These are phyloP conservation scores for Dunaliella primolecta DNA, from an alignment of 139 green algal genomes.

Conservation along the genomic window DNA sequence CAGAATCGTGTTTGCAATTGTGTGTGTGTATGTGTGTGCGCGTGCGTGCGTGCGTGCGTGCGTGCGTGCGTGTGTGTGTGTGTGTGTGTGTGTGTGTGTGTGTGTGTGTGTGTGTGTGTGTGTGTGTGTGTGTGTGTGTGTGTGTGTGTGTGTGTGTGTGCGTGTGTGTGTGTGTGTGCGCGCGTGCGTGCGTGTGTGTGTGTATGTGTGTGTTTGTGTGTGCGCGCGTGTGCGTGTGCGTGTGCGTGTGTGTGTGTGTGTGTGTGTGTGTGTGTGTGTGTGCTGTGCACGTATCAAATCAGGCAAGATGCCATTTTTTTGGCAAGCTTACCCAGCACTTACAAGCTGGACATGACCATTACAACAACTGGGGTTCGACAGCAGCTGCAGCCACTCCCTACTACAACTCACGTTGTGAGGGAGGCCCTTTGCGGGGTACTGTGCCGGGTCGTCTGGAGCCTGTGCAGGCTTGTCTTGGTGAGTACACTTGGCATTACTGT, in stretches of 20 bases:
- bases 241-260: neutral
- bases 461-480: no score
- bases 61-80: constrained; percentile 8
- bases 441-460: no score
- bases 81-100: neutral
- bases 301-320: no score
- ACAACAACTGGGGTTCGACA: no score
- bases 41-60: constrained; percentile 16
- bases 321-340: no score
- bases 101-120: neutral
- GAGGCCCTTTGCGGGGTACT: no score
- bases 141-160: neutral
- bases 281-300: no score
- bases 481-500: no score
- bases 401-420: no score
- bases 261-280: no score
- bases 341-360: no score
- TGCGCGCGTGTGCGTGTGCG: neutral
- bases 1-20: constrained; percentile 12
- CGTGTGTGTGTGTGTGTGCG: neutral
- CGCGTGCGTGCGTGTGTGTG: neutral
- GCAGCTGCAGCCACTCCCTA: no score
- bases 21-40: constrained; percentile 17
- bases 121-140: neutral
- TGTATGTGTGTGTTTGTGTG: neutral